A percentile compares a stretch with the other conserved stretches of the same genome.
These are phyloP conservation scores for Fagus crenata DNA, from an alignment of 306 rosid genomes.

Conservation along the genomic window DNA sequence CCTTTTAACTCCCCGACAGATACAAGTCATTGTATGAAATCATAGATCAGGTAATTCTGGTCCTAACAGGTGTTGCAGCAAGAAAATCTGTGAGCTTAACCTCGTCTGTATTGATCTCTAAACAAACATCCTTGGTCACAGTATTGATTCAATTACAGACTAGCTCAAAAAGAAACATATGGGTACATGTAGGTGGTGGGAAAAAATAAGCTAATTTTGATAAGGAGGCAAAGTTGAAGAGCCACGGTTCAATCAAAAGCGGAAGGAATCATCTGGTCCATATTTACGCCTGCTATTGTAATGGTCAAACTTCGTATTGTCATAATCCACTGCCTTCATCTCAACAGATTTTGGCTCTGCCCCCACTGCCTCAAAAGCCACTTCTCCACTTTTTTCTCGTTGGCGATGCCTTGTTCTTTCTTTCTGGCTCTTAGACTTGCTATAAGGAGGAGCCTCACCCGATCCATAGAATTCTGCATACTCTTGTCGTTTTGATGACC, in stretches of 20 bases:
- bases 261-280: conserved; percentile 49
- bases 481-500: conserved; percentile 69
- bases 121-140: conserved; percentile 30
- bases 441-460: conserved; percentile 56
- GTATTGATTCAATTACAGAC: conserved; percentile 25
- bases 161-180: conserved; percentile 24
- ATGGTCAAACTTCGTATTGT: conserved; percentile 56
- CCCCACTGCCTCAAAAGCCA: conserved; percentile 45
- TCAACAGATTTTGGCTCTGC: conserved; percentile 56
- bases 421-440: conserved; percentile 77
- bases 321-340: conserved; percentile 49
- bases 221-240: conserved; percentile 15
- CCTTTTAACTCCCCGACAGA: too few species aligned
- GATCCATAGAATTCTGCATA: conserved; percentile 78
- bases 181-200: conserved; percentile 36
- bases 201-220: conserved; percentile 22
- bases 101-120: conserved; percentile 18
- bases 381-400: conserved; percentile 82
- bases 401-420: conserved; percentile 81
- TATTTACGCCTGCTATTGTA: conserved; percentile 72
- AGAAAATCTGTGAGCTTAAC: background rate
- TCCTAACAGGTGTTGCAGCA: background rate
- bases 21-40: too few species aligned
- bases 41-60: background rate
- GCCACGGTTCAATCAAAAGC: conserved; percentile 39